Percentiles rank a stretch among this genome's conserved stretches.
phyloP scores from a whole-genome alignment of 371 early-diverging fungal genomes.

The Actinomucor elegans region DNA sequence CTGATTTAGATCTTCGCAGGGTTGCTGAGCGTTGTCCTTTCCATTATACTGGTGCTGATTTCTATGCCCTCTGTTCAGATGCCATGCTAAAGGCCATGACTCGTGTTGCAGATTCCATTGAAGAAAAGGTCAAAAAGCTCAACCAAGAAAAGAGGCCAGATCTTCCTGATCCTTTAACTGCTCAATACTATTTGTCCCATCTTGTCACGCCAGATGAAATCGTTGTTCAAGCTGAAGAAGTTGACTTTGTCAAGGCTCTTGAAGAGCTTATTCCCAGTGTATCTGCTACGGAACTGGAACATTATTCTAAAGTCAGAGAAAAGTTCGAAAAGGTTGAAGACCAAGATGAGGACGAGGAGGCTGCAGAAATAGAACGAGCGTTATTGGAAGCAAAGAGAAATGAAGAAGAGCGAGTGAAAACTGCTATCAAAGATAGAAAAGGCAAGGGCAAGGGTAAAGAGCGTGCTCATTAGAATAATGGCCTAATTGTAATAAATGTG shows the following conservation, averaged over 20 bases:
- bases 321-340: conserved; percentile 53
- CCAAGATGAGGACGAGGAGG: neutral
- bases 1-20: conserved; percentile 67
- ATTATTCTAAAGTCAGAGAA: conserved; percentile 79
- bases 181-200: conserved; percentile 84
- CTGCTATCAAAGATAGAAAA: conserved; percentile 5
- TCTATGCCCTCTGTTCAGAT: conserved; percentile 96
- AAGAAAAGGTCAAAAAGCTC: conserved; percentile 52
- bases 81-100: conserved; percentile 96
- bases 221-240: conserved; percentile 70
- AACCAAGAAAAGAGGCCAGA: conserved; percentile 33
- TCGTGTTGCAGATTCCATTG: conserved; percentile 82
- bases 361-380: neutral
- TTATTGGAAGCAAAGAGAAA: conserved; percentile 7
- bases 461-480: too few species aligned
- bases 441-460: conserved; percentile 23
- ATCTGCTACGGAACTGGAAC: conserved; percentile 82
- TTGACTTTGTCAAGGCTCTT: conserved; percentile 85
- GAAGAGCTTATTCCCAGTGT: conserved; percentile 89
- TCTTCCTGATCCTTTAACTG: conserved; percentile 60
- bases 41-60: conserved; percentile 96
- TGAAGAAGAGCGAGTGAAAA: conserved; percentile 7
- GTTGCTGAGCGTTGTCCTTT: conserved; percentile 88
- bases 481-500: too few species aligned
- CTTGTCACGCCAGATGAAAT: conserved; percentile 67